phyloP scores from a whole-genome alignment of 495 filamentous ascomycete genomes.

The Poronia punctata region DNA sequence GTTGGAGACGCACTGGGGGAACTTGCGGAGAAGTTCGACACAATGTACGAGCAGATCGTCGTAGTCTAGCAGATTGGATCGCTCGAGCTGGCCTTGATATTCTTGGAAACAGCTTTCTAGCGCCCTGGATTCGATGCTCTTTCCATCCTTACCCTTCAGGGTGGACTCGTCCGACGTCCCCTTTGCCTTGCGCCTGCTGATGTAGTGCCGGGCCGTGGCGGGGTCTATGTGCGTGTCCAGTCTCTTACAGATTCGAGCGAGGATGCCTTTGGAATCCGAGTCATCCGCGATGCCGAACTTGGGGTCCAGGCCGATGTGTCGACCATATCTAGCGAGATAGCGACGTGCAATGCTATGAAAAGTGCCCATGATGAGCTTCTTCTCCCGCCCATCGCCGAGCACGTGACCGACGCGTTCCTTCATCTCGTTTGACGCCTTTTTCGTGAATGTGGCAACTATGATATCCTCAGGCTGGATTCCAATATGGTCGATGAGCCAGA shows the following conservation, averaged over 20 bases:
- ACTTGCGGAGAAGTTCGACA: constrained; percentile 65
- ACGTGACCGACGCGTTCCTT: constrained; percentile 73
- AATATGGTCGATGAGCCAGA: constrained; percentile 80
- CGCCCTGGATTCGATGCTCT: constrained; percentile 59
- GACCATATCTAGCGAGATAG: constrained; percentile 80
- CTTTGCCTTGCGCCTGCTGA: constrained; percentile 81
- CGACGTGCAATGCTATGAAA: constrained; percentile 91
- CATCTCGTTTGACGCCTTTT: constrained; percentile 97
- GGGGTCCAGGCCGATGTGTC: constrained; percentile 70
- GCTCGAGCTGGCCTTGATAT: constrained; percentile 67
- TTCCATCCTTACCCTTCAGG: constrained; percentile 31
- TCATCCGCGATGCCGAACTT: constrained; percentile 94
- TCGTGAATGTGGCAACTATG: constrained; percentile 95
- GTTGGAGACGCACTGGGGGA: constrained; percentile 83
- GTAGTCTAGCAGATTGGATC: constrained; percentile 85
- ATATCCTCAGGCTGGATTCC: constrained; percentile 82
- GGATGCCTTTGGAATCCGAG: constrained; percentile 66
- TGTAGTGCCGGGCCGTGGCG: constrained; percentile 59
- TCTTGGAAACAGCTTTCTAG: constrained; percentile 68
- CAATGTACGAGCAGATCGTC: constrained; percentile 89
- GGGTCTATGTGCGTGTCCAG: constrained; percentile 61
- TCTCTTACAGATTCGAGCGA: constrained; percentile 78
- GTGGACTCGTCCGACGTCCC: constrained; percentile 40
- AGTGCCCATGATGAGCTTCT: constrained; percentile 78
- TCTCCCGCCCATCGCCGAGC: constrained; percentile 70